A percentile compares a stretch with the other conserved stretches of the same genome.
Evolutionary conservation across 495 filamentous ascomycete genomes (phyloP).

Genomic region (Trichocladium antarcticum): DNA sequence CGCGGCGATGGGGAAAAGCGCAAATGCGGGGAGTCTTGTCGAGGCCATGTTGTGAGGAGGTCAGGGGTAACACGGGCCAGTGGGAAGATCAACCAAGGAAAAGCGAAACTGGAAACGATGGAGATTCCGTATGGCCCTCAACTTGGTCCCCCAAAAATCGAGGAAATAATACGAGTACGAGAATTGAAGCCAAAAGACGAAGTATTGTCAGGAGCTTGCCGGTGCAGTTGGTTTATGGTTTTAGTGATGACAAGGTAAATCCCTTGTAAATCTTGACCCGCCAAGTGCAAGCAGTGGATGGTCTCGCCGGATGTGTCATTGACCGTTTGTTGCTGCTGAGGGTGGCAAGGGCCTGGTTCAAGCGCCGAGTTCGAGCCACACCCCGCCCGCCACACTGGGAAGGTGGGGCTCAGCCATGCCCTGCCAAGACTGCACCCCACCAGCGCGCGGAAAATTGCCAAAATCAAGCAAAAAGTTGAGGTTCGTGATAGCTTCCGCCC

Average conservation of each 20-base stretch:
- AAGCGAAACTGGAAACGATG: background rate
- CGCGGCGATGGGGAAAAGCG: slow-evolving; percentile 58
- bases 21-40: slow-evolving; percentile 50
- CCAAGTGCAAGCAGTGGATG: background rate
- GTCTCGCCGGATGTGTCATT: slow-evolving; percentile 32
- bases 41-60: slow-evolving; percentile 8
- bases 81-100: background rate
- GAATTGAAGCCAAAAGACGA: no score
- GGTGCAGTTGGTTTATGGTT: background rate
- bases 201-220: no score
- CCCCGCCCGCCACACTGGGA: background rate
- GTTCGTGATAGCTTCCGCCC: slow-evolving; percentile 7
- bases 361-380: background rate
- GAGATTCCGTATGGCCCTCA: no score
- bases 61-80: background rate
- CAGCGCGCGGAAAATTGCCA: slow-evolving; percentile 3
- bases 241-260: background rate
- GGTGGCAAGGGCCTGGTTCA: background rate
- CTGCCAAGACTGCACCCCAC: slow-evolving; percentile 13
- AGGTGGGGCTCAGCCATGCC: slow-evolving; percentile 15
- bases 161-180: no score
- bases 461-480: slow-evolving; percentile 14
- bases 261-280: slow-evolving; percentile 1
- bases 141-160: no score
- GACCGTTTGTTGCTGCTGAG: background rate